Evolutionary conservation across 2,329 filamentous ascomycete species (phyloP), one percentile per base, ranked within the genome.

Genomic region (Aspergillus aculeatinus): DNA sequence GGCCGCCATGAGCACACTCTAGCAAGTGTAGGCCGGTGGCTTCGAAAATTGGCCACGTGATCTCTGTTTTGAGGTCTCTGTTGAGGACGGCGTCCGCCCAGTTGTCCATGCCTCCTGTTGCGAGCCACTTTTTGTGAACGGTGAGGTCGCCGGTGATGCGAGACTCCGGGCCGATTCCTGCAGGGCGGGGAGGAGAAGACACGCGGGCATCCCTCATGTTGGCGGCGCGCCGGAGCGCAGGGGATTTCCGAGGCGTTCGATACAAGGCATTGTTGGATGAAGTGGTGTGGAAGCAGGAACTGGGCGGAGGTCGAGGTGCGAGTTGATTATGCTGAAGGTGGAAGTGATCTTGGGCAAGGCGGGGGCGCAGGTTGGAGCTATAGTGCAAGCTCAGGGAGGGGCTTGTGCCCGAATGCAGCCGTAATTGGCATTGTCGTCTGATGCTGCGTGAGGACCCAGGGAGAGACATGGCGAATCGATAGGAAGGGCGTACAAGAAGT

Each of bases 231-330:
- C 64, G 58, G 4, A 57, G 53, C 1, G 57, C 27, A 11, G 65
- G 65, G 3, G 64, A 61, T 14, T 60, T 60, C 7, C 35, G 57
- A 19, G 60, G 61, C 11, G 53, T 56, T 33, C 23, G 23, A 19
- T 29, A 21, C 29, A 10, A 10, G 7, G 53, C 62, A 19, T 53
- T 16, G 54, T 16, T n/a, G n/a, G 53, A 16, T 4, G 59, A 23
- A 10, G 61, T 61, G 4, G 58, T 42, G 48, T 68, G 66, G 35
- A 67, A 63, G 21, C 49, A 25, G 48, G 48, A 31, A 23, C 14
- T 55, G 35, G 39, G 42, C 21, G 39, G 16, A 51, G 35, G 49
- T 33, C 54, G 35, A n/a, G 59, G 31, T 53, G 44, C 9, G 48
- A 39, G 16, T 50, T 55, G 50, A n/a, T 29, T 29, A 9, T 51